A percentile compares a stretch with the other conserved stretches of the same genome.
Conservation (phyloP, 2,329 filamentous ascomycete species). For the Bisporella sp. region DNA sequence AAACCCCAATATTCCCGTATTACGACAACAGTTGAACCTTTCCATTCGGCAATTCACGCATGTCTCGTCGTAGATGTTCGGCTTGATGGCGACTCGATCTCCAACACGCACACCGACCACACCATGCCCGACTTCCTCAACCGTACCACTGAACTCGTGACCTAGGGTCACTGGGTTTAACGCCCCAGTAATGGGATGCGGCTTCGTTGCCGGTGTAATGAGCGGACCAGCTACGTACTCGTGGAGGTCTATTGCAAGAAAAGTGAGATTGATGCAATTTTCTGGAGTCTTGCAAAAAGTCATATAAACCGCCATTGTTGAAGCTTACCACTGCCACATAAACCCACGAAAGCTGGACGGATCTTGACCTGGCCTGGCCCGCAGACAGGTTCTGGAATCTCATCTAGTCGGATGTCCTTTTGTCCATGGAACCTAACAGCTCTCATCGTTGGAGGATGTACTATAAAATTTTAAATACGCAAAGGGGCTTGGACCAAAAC, state of each 20-base stretch:
- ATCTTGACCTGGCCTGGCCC: constrained; percentile 14
- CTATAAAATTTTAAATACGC: no score
- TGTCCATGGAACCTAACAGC: constrained; percentile 47
- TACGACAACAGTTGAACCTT: constrained; percentile 24
- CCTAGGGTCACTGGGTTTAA: constrained; percentile 55
- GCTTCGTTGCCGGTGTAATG: constrained; percentile 39
- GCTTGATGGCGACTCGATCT: constrained; percentile 41
- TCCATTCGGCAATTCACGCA: constrained; percentile 37
- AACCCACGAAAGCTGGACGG: constrained; percentile 23
- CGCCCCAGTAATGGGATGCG: constrained; percentile 45
- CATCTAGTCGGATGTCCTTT: constrained; percentile 46
- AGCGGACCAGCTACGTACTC: constrained; percentile 41
- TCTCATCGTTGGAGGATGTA: constrained; percentile 32
- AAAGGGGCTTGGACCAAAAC: no score
- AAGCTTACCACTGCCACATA: constrained; percentile 19
- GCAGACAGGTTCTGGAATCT: constrained; percentile 32
- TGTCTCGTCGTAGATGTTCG: constrained; percentile 45
- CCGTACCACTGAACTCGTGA: constrained; percentile 76
- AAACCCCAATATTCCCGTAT: constrained; percentile 6
- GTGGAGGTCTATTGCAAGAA: constrained; percentile 27
- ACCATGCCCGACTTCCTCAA: constrained; percentile 57
- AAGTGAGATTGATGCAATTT: no score
- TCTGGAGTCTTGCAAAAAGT: neutral
- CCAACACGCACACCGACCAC: constrained; percentile 41
- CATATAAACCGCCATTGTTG: neutral